A percentile compares a stretch with the other conserved stretches of the same genome.
Evolutionary conservation across 2,329 filamentous ascomycete genomes (phyloP).

Genomic region (Colletotrichum camelliae): DNA sequence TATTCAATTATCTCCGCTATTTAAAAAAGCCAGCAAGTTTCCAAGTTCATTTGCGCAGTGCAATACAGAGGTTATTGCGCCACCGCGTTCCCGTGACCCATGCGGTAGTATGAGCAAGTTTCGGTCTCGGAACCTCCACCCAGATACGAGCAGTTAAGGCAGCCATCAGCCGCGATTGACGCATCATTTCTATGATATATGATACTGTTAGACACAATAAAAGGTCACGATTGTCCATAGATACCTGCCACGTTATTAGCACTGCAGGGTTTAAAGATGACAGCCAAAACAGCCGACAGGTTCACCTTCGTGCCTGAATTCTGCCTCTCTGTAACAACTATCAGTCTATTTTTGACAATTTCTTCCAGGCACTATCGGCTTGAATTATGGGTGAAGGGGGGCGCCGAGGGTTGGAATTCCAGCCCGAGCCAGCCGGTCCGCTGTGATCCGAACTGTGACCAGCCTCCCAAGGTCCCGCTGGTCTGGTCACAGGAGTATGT

Average conservation of each 20-base stretch:
- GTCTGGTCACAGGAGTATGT: conserved; percentile 32
- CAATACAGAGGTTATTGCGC: not conserved
- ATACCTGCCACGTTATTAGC: not conserved
- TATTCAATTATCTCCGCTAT: not conserved
- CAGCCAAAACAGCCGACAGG: not conserved
- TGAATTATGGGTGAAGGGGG: conserved; percentile 31
- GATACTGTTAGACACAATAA: not conserved
- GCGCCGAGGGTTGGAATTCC: conserved; percentile 33
- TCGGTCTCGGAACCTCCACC: not conserved
- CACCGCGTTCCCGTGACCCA: not conserved
- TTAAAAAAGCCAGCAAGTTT: not conserved
- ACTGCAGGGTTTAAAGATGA: not conserved
- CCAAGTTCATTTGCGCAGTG: not conserved
- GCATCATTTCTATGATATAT: not conserved
- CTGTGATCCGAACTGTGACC: conserved; percentile 32
- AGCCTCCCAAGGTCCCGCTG: conserved; percentile 31
- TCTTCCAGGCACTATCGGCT: conserved; percentile 26
- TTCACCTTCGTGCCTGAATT: conserved; percentile 24
- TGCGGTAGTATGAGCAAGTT: conserved; percentile 21
- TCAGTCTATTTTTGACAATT: conserved; percentile 25
- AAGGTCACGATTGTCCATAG: not conserved
- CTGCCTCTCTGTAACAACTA: not conserved
- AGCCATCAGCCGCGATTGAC: not conserved
- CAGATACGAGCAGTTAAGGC: not conserved
- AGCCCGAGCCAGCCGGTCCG: conserved; percentile 32